Conservation (phyloP, 2,329 filamentous ascomycete genomes). For the Trichoderma koningii region DNA sequence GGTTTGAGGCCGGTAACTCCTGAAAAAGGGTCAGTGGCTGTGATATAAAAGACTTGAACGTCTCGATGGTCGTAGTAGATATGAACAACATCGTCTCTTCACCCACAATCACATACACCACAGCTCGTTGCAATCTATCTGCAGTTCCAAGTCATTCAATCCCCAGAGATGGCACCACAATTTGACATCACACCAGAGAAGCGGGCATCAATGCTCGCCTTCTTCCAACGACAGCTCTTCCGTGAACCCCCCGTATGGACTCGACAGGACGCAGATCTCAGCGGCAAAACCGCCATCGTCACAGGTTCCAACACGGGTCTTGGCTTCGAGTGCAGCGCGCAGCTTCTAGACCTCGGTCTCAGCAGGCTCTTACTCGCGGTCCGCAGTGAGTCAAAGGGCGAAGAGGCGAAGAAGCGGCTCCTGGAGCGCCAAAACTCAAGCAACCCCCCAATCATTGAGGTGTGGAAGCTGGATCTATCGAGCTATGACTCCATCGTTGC, state of each 20-base stretch:
- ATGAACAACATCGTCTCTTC: background rate
- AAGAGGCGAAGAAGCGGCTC: background rate
- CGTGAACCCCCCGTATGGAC: slow-evolving; percentile 2
- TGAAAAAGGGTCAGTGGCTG: too few species aligned
- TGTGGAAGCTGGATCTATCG: slow-evolving; percentile 11
- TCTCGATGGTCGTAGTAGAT: too few species aligned
- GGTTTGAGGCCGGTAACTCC: background rate
- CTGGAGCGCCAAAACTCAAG: background rate
- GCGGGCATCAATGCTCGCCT: slow-evolving; percentile 7
- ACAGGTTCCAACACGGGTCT: slow-evolving; percentile 15
- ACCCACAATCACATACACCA: background rate
- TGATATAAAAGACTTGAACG: too few species aligned
- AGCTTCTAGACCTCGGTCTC: slow-evolving; percentile 14
- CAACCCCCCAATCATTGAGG: background rate
- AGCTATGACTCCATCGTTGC: slow-evolving; percentile 13
- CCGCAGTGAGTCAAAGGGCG: slow-evolving; percentile 8
- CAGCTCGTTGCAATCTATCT: too few species aligned
- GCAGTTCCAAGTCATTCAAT: background rate
- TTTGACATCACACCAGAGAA: slow-evolving; percentile 1
- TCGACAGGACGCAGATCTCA: background rate
- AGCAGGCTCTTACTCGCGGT: slow-evolving; percentile 10
- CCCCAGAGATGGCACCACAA: background rate
- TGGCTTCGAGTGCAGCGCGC: slow-evolving; percentile 4
- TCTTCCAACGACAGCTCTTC: slow-evolving; percentile 2
- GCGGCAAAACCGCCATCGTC: slow-evolving; percentile 14